phyloP scores from a whole-genome alignment of 2,329 filamentous ascomycete species.

The Beauveria scarabaeidicola region DNA sequence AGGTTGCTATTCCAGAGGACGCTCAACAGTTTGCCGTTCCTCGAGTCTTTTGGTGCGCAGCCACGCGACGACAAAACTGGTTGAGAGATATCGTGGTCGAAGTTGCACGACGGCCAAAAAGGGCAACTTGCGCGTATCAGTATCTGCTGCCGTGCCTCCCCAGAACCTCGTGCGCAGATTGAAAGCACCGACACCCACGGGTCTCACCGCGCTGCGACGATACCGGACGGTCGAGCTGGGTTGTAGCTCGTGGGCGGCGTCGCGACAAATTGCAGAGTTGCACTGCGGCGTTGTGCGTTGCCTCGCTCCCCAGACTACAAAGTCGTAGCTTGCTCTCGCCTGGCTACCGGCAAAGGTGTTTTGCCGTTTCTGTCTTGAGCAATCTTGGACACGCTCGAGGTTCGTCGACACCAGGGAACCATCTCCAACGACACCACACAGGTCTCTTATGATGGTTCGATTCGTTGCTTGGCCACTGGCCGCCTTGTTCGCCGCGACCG shows the following conservation, averaged over 20 bases:
- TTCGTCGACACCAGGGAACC: no score
- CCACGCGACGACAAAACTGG: background rate
- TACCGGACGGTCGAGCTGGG: background rate
- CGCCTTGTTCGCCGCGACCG: slow-evolving; percentile 12
- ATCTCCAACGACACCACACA: no score
- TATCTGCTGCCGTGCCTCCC: background rate
- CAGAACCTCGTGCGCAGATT: background rate
- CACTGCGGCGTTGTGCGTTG: background rate
- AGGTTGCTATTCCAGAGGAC: background rate
- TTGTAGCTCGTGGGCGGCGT: background rate
- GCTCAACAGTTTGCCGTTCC: no score
- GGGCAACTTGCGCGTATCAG: background rate
- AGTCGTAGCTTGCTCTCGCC: background rate
- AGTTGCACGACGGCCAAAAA: background rate
- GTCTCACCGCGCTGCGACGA: background rate
- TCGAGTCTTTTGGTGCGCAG: background rate
- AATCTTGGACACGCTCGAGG: no score
- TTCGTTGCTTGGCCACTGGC: background rate
- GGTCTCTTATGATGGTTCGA: background rate
- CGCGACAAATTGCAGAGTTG: background rate
- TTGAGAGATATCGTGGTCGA: background rate
- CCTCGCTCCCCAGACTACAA: background rate
- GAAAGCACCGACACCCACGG: background rate
- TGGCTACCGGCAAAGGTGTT: background rate
- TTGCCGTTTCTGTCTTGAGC: background rate